phyloP scores from a whole-genome alignment of 768 basidiomycete species.

The Termitomyces sp. region DNA sequence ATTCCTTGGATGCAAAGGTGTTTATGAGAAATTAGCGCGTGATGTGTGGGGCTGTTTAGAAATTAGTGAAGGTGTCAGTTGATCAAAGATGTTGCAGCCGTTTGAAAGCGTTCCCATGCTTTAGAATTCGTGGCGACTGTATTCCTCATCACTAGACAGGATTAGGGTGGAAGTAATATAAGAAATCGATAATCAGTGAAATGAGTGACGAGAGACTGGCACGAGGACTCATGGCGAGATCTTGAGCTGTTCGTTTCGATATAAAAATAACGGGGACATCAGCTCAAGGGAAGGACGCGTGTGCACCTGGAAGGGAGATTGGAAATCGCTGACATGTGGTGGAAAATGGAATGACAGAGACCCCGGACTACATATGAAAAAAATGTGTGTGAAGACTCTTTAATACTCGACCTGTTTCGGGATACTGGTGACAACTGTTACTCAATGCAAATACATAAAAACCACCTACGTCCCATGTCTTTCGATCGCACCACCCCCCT shows the following conservation, averaged over 20 bases:
- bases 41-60: neutral
- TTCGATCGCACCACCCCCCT: neutral
- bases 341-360: neutral
- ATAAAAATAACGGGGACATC: neutral
- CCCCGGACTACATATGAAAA: neutral
- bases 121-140: neutral
- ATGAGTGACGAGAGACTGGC: neutral
- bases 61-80: neutral
- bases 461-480: neutral
- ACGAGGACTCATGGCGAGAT: neutral
- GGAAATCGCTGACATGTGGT: neutral
- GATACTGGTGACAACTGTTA: neutral
- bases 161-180: neutral
- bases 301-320: no score
- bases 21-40: neutral
- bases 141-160: no score
- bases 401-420: neutral
- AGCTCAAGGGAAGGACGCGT: neutral
- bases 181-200: neutral
- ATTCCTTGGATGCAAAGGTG: neutral
- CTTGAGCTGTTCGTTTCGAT: neutral
- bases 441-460: neutral
- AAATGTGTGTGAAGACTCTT: neutral
- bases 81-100: neutral
- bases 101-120: neutral